Evolutionary conservation across 306 rosid species (phyloP).

Genomic region (Cicer pinnatifidum): DNA sequence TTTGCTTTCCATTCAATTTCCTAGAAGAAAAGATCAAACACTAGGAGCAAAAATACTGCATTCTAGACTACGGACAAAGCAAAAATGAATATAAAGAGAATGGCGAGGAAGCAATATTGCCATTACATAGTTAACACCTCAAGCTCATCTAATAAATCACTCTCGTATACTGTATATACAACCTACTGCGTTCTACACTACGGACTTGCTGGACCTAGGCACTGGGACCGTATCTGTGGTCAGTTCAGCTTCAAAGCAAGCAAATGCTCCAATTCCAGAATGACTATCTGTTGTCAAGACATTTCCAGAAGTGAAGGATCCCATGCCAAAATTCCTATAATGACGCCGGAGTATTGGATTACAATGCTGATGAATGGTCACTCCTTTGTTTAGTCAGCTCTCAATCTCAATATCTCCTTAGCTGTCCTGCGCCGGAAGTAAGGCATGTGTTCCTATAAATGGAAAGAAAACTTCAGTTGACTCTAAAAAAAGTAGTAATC

Average conservation of each 20-base stretch:
- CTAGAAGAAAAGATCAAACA: not conserved
- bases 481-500: conserved; percentile 18
- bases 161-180: conserved; percentile 47
- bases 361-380: conserved; percentile 12
- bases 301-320: conserved; percentile 33
- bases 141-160: conserved; percentile 38
- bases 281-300: conserved; percentile 28
- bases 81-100: conserved; percentile 24
- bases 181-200: conserved; percentile 44
- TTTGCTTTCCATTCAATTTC: conserved; percentile 9
- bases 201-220: conserved; percentile 3
- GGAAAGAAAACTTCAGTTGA: conserved; percentile 41
- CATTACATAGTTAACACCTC: conserved; percentile 38
- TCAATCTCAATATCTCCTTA: conserved; percentile 76
- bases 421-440: conserved; percentile 89
- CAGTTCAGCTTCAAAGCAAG: conserved; percentile 23
- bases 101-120: not conserved
- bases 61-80: not conserved
- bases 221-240: conserved; percentile 1
- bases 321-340: conserved; percentile 20
- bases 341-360: not conserved
- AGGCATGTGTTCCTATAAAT: conserved; percentile 81
- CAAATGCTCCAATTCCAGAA: conserved; percentile 37
- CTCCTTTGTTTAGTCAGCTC: conserved; percentile 70
- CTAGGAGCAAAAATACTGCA: conserved; percentile 8